Evolutionary conservation across 805 yeast species (phyloP), one percentile per base, ranked within the genome.

Genomic region (Metschnikowia amazonensis): DNA sequence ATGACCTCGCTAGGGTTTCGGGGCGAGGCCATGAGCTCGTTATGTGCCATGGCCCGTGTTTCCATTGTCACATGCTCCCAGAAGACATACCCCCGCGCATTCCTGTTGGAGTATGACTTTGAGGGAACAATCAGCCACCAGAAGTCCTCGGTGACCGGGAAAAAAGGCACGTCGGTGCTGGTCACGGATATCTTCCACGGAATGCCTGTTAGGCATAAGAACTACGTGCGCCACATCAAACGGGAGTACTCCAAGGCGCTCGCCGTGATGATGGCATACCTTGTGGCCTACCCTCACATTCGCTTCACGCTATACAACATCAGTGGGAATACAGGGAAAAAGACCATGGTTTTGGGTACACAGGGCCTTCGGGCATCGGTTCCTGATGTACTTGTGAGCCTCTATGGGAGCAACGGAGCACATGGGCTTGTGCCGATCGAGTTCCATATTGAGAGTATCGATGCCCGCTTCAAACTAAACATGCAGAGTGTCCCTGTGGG

Each of bases 131-230:
- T 90, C 11, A 31, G 43, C 0, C 43, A 50, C 0, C 33, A 53
- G 24, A 62, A 66, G 13, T 63, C 69, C 14, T 60, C 73, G 0
- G 71, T 84, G 1, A 29, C 49, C 0, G 80, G 89, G 3, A 70
- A 73, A 16, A 74, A 67, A 42, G 99, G 99, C 1, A 90, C 97
- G 0, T 66, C 79, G 0, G 76, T 89, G 0, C 57, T 56, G 0
- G 69, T 94, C 4, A 55, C 76, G 1, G 72, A 80, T 33, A 55
- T 94, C 9, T 94, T 94, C 58, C 62, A 74, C 8, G 74, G 68
- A 42, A 64, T 90, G 43, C 98, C 98, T 0, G 99, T 95, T 6
- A 71, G 99, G 48, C 72, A 80, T 40, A 84, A 81, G 56, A 89
- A 86, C 52, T 76, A 90, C 41, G 73, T 70, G 16, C 86, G 81